Percentiles rank a stretch among this genome's conserved stretches.
phyloP scores from a whole-genome alignment of 73 alveolate genomes.

The Paramecium octaurelia region DNA sequence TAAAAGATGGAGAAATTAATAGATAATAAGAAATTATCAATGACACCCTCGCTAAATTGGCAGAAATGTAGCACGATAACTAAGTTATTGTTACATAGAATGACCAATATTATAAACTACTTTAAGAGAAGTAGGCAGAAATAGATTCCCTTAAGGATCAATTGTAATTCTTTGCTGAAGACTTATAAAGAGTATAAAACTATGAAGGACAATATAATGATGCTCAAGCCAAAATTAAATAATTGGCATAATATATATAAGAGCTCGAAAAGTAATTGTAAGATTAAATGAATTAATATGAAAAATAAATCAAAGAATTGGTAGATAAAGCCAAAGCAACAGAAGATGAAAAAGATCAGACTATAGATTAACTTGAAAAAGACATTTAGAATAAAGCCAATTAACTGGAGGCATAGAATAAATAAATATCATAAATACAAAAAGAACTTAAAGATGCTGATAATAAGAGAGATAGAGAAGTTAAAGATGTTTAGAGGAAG shows the following conservation, averaged over 20 bases:
- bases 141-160: conserved; percentile 21
- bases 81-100: conserved; percentile 17
- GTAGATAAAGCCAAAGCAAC: neutral
- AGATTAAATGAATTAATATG: neutral
- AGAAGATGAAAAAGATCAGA: neutral
- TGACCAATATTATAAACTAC: neutral
- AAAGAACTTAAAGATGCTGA: conserved; percentile 4
- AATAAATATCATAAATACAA: neutral
- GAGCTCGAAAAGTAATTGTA: neutral
- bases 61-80: conserved; percentile 14
- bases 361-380: neutral
- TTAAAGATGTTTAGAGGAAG: conserved; percentile 11
- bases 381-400: neutral
- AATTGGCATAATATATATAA: neutral
- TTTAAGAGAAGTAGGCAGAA: conserved; percentile 7
- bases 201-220: conserved; percentile 29
- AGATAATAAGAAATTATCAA: neutral
- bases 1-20: conserved; percentile 9
- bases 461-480: conserved; percentile 9
- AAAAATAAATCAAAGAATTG: neutral
- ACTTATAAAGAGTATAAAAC: neutral
- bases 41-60: neutral
- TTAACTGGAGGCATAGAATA: neutral
- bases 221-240: neutral
- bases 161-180: conserved; percentile 38